phyloP scores from a whole-genome alignment of 208 protist genomes.

The Trypanosoma scelopori region DNA sequence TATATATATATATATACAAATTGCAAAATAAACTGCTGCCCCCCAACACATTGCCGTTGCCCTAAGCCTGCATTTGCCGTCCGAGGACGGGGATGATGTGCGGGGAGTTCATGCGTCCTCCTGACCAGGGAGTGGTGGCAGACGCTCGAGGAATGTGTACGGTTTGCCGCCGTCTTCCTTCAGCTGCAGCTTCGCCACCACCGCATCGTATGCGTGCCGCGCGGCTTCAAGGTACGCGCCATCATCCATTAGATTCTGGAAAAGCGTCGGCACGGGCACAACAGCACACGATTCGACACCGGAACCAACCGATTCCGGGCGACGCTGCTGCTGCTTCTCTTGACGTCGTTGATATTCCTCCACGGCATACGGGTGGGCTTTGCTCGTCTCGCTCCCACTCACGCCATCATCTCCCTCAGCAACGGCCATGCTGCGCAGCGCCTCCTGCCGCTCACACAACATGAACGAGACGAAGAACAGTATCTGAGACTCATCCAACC shows the following conservation, averaged over 20 bases:
- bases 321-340: slow-evolving; percentile 37
- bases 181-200: slow-evolving; percentile 35
- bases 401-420: slow-evolving; percentile 36
- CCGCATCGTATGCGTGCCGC: slow-evolving; percentile 36
- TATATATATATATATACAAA: too few species aligned
- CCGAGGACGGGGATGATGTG: too few species aligned
- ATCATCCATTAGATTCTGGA: slow-evolving; percentile 56
- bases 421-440: slow-evolving; percentile 20
- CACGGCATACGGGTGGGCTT: slow-evolving; percentile 61
- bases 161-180: slow-evolving; percentile 11
- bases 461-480: slow-evolving; percentile 58
- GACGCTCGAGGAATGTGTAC: slow-evolving; percentile 34
- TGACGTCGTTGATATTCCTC: slow-evolving; percentile 51
- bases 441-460: slow-evolving; percentile 27
- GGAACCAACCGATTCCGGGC: slow-evolving; percentile 18
- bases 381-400: slow-evolving; percentile 54
- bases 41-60: too few species aligned
- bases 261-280: slow-evolving; percentile 58
- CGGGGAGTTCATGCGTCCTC: background rate
- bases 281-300: slow-evolving; percentile 12
- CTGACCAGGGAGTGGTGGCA: slow-evolving; percentile 20
- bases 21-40: too few species aligned
- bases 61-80: too few species aligned
- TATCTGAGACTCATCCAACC: slow-evolving; percentile 23
- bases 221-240: slow-evolving; percentile 50